Percentiles rank a stretch among this genome's conserved stretches.
Conservation (phyloP, 2,329 filamentous ascomycete genomes). For the Macrophomina phaseolina region DNA sequence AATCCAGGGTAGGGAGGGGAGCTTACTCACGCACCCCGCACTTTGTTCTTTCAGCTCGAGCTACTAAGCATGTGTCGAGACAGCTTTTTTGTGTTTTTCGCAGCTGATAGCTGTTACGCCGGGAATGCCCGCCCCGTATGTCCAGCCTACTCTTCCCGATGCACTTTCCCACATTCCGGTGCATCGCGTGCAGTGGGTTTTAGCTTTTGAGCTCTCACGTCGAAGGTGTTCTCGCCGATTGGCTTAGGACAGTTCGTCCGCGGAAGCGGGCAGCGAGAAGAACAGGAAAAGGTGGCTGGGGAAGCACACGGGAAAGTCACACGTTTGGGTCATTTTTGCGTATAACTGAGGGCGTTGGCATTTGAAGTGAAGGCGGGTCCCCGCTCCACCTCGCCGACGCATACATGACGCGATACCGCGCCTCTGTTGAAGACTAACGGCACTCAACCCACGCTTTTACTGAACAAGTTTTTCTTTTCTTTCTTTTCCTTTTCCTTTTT, state of each 20-base stretch:
- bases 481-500: no score
- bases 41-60: neutral
- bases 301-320: no score
- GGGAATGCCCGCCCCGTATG: neutral
- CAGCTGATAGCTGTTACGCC: neutral
- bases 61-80: neutral
- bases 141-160: neutral
- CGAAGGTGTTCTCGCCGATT: neutral
- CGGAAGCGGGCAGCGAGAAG: neutral
- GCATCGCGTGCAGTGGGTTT: neutral
- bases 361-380: no score
- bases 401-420: no score
- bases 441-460: no score
- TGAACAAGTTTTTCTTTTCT: no score
- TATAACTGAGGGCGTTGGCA: no score
- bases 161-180: neutral
- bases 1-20: neutral
- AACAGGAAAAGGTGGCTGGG: neutral
- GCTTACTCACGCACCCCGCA: constrained; percentile 14
- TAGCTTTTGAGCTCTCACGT: neutral
- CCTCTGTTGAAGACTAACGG: no score
- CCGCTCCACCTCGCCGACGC: no score
- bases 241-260: neutral
- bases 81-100: neutral
- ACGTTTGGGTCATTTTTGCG: no score